A percentile compares a stretch with the other conserved stretches of the same genome.
Conservation (phyloP, 495 filamentous ascomycete genomes). For the Lentithecium fluviatile region DNA sequence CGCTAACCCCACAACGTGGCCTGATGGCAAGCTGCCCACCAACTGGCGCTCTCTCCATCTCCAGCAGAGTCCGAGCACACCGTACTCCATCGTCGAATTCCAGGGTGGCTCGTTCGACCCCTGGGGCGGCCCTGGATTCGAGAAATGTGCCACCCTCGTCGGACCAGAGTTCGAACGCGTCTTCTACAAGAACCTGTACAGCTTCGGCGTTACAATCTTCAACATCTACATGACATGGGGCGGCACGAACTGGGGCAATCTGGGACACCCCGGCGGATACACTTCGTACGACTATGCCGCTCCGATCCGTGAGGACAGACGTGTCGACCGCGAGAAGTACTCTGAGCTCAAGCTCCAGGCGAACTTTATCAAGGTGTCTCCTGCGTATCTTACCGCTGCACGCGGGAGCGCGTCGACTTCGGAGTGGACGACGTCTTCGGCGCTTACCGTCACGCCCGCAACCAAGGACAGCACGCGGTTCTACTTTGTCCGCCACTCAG, state of each 20-base stretch:
- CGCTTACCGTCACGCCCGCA: conserved; percentile 28
- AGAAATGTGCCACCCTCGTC: conserved; percentile 60
- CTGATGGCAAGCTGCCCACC: conserved; percentile 45
- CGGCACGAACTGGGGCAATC: conserved; percentile 84
- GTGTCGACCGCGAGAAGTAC: conserved; percentile 70
- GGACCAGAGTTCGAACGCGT: conserved; percentile 73
- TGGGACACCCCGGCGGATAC: conserved; percentile 70
- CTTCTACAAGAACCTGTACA: conserved; percentile 77
- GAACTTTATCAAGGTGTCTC: conserved; percentile 69
- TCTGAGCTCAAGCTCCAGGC: conserved; percentile 72
- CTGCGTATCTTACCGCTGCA: conserved; percentile 58
- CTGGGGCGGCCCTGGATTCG: conserved; percentile 70
- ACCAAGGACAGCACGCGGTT: conserved; percentile 42
- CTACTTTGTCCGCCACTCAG: conserved; percentile 64
- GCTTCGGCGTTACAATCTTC: conserved; percentile 59
- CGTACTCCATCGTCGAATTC: conserved; percentile 68
- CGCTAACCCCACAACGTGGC: conserved; percentile 48
- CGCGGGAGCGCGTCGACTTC: conserved; percentile 24
- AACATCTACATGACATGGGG: conserved; percentile 68
- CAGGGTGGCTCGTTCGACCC: conserved; percentile 76
- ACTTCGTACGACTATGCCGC: conserved; percentile 74
- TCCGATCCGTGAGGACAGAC: conserved; percentile 65
- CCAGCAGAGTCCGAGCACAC: conserved; percentile 61
- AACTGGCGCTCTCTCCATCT: conserved; percentile 50
- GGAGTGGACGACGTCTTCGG: conserved; percentile 22